Conservation (phyloP, 2,329 filamentous ascomycete species). For the Sporothrix inflata region DNA sequence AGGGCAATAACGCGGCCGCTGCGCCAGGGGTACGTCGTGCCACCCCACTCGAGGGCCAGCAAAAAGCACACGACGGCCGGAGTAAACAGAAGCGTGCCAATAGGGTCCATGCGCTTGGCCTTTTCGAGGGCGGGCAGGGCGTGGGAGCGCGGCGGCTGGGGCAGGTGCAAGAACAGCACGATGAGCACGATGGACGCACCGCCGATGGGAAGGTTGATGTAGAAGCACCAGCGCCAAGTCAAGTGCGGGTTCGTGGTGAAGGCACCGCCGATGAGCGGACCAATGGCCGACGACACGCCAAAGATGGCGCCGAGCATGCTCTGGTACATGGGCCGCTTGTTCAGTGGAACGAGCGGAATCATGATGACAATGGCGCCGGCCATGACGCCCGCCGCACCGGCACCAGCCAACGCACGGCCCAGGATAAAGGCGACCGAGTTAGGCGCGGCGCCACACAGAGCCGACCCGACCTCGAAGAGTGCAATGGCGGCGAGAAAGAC, state of each 20-base stretch:
- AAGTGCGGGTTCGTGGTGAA: constrained; percentile 41
- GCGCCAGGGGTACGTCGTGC: constrained; percentile 42
- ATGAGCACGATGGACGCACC: constrained; percentile 40
- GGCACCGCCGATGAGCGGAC: constrained; percentile 46
- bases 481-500: constrained; percentile 40
- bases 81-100: constrained; percentile 35
- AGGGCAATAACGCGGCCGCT: constrained; percentile 42
- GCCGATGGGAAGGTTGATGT: constrained; percentile 47
- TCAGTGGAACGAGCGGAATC: constrained; percentile 42
- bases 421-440: constrained; percentile 47
- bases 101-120: constrained; percentile 40
- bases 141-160: constrained; percentile 31
- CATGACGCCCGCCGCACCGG: constrained; percentile 47
- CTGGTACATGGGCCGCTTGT: constrained; percentile 43
- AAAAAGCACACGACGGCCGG: constrained; percentile 47
- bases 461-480: constrained; percentile 47
- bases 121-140: constrained; percentile 39
- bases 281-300: constrained; percentile 43
- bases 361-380: constrained; percentile 43
- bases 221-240: constrained; percentile 48
- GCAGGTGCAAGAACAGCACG: constrained; percentile 36
- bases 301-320: constrained; percentile 45
- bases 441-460: constrained; percentile 47
- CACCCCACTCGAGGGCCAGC: constrained; percentile 51
- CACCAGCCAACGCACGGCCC: constrained; percentile 47